phyloP scores from a whole-genome alignment of 78 protist species.

The Polysphondylium violaceum region DNA sequence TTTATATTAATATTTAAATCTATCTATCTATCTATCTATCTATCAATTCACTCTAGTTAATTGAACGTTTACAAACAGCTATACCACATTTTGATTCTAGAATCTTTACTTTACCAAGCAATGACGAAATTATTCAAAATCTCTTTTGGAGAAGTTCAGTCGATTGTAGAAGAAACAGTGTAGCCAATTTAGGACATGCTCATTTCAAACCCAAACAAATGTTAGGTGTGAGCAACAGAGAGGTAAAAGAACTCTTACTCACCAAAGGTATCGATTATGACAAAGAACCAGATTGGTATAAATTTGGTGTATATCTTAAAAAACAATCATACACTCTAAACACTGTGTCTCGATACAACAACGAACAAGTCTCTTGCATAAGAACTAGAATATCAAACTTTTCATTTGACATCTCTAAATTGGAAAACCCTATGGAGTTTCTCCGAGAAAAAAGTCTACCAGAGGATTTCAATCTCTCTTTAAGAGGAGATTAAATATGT shows the following conservation, averaged over 20 bases:
- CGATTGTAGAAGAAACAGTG: conserved; percentile 66
- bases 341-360: neutral
- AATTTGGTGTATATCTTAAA: conserved; percentile 58
- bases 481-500: too few species aligned
- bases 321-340: conserved; percentile 12
- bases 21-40: neutral
- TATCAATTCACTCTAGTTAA: neutral
- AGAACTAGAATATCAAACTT: conserved; percentile 3
- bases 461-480: conserved; percentile 24
- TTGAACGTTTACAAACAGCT: neutral
- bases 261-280: conserved; percentile 40
- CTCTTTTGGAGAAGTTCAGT: conserved; percentile 68
- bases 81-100: conserved; percentile 64
- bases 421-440: neutral
- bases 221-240: neutral
- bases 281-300: conserved; percentile 63
- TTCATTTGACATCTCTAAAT: conserved; percentile 12
- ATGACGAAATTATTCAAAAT: conserved; percentile 62
- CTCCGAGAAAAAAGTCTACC: conserved; percentile 26
- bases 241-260: conserved; percentile 2
- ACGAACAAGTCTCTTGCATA: neutral
- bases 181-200: conserved; percentile 52
- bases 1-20: neutral
- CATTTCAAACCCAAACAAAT: conserved; percentile 43
- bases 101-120: conserved; percentile 52